Percentiles rank a stretch among this genome's conserved stretches.
These are phyloP conservation scores for Fusarium armeniacum DNA, from an alignment of 2,329 filamentous ascomycete species.

Conservation along the genomic window DNA sequence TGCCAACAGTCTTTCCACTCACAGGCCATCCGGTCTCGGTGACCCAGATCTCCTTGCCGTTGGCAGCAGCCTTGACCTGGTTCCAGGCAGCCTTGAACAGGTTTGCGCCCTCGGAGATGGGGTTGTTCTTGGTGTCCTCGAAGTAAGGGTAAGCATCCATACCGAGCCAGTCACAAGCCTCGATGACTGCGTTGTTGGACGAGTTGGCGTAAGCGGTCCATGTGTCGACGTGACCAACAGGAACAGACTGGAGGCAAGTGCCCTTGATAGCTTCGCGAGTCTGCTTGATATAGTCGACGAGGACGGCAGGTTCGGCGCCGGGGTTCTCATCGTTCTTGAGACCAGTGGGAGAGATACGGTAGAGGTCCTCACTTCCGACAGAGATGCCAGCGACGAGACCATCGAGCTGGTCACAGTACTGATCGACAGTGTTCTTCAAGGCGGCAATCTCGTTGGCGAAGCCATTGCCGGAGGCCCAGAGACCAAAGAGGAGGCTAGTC, in stretches of 20 bases:
- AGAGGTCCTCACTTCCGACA: constrained; percentile 88
- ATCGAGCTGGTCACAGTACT: constrained; percentile 76
- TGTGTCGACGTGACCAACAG: constrained; percentile 89
- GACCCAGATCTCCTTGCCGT: constrained; percentile 83
- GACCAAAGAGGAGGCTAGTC: constrained; percentile 82
- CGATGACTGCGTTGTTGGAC: constrained; percentile 78
- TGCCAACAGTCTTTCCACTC: constrained; percentile 72
- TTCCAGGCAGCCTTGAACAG: constrained; percentile 78
- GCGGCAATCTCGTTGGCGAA: constrained; percentile 82
- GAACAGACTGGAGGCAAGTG: constrained; percentile 69
- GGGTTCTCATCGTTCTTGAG: constrained; percentile 71
- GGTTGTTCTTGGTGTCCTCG: constrained; percentile 76
- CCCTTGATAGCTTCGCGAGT: constrained; percentile 74
- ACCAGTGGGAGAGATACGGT: constrained; percentile 81
- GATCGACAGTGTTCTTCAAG: constrained; percentile 75
- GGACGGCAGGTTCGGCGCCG: constrained; percentile 72
- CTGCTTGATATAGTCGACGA: constrained; percentile 79
- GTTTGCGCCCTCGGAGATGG: constrained; percentile 71
- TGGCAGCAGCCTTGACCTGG: constrained; percentile 69
- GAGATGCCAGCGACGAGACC: constrained; percentile 84
- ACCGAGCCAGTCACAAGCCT: constrained; percentile 82
- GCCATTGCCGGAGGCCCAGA: constrained; percentile 83
- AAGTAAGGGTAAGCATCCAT: constrained; percentile 91
- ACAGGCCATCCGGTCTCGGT: constrained; percentile 93
- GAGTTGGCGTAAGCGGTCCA: constrained; percentile 85